A percentile compares a stretch with the other conserved stretches of the same genome.
Evolutionary conservation across 768 basidiomycete species (phyloP).

Genomic region (Daedaleopsis nitida): DNA sequence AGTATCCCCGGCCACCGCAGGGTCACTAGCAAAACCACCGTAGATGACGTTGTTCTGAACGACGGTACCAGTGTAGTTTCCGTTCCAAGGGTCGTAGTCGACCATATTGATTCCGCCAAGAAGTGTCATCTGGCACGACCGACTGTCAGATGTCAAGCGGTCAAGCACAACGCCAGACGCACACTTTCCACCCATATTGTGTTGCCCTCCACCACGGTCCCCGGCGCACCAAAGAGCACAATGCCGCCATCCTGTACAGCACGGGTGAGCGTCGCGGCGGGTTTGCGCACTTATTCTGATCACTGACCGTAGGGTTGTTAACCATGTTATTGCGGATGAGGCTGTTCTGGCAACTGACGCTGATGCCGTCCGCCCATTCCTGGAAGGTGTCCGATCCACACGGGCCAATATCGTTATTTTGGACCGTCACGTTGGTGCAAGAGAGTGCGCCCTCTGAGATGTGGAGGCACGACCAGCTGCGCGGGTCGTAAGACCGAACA

Average conservation of each 20-base stretch:
- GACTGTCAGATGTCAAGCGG: neutral
- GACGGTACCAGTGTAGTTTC: conserved; percentile 63
- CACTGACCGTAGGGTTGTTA: conserved; percentile 55
- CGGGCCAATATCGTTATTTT: conserved; percentile 85
- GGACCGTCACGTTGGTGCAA: conserved; percentile 66
- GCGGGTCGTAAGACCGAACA: conserved; percentile 74
- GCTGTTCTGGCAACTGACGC: conserved; percentile 65
- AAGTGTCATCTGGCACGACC: conserved; percentile 53
- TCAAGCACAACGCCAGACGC: conserved; percentile 25
- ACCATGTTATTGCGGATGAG: conserved; percentile 69
- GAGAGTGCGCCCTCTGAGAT: conserved; percentile 65
- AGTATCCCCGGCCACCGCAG: conserved; percentile 39
- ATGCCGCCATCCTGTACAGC: conserved; percentile 66
- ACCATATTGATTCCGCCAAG: conserved; percentile 82
- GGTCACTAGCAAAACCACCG: conserved; percentile 66
- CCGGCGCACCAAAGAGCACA: conserved; percentile 76
- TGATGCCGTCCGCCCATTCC: conserved; percentile 85
- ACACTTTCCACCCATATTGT: conserved; percentile 74
- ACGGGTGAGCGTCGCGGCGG: neutral
- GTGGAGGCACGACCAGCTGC: conserved; percentile 85
- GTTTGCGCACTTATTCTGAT: neutral
- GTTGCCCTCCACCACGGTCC: conserved; percentile 72
- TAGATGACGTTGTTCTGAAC: conserved; percentile 67
- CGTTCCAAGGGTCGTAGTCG: conserved; percentile 67
- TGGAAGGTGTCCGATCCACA: conserved; percentile 66